phyloP scores from a whole-genome alignment of 2,329 filamentous ascomycete genomes.

The Arthrinium puccinioides region DNA sequence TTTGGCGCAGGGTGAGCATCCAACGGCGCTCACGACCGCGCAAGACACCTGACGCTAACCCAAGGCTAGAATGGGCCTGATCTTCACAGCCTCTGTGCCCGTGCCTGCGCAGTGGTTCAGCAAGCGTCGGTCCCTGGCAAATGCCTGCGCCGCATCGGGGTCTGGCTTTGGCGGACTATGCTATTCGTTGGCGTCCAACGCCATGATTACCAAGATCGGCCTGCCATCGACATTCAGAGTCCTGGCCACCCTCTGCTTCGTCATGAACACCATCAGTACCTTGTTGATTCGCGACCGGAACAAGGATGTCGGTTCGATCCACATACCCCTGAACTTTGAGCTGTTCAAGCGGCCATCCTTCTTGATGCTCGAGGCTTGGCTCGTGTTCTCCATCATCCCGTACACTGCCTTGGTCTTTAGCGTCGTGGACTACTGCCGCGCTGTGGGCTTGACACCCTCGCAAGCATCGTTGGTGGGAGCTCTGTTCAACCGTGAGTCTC shows the following conservation, averaged over 20 bases:
- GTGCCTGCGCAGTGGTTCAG: constrained; percentile 71
- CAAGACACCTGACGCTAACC: background rate
- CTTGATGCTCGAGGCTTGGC: constrained; percentile 57
- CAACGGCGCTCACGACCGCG: background rate
- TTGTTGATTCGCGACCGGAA: constrained; percentile 66
- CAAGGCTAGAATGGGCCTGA: constrained; percentile 52
- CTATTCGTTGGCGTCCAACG: constrained; percentile 60
- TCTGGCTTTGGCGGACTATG: constrained; percentile 67
- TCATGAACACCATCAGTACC: constrained; percentile 48
- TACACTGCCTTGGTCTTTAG: constrained; percentile 75
- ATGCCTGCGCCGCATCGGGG: constrained; percentile 60
- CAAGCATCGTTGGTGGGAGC: constrained; percentile 69
- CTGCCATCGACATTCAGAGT: constrained; percentile 51
- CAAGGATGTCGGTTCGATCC: constrained; percentile 58
- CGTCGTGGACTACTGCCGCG: constrained; percentile 64
- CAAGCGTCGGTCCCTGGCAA: constrained; percentile 60
- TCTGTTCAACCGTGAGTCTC: constrained; percentile 54
- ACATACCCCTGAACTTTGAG: constrained; percentile 56
- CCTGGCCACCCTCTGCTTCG: constrained; percentile 35
- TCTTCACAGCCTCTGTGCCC: constrained; percentile 62
- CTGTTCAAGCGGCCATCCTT: constrained; percentile 59
- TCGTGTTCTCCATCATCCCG: constrained; percentile 63
- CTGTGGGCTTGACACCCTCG: constrained; percentile 57
- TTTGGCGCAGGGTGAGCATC: constrained; percentile 56
- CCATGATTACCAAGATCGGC: constrained; percentile 59